Base-by-base conservation (phyloP, 2,329 filamentous ascomycete genomes). In the Aureobasidium sp. region DNA sequence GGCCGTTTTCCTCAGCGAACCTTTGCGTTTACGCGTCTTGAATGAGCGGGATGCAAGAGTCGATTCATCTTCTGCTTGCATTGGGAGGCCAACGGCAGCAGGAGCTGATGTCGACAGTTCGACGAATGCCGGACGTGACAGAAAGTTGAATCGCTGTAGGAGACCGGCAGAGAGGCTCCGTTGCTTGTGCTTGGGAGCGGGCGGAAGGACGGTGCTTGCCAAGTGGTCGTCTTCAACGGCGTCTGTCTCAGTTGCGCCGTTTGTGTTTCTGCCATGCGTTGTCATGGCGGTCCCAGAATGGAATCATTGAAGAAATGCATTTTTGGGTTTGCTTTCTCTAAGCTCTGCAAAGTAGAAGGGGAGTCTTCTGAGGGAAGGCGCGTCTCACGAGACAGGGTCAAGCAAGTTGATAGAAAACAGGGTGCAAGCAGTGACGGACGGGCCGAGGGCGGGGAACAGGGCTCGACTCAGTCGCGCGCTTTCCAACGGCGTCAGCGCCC, bases 1-100 rank as follows among this genome's bases (percentile, higher is more conserved):
- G 27, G 90, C 91, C 11, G 89, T 90, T 74, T 96, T 96, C 62
- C 92, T 83, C 71, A 96, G 78, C 11, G 92, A 96, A 4, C 90
- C 91, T 70, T 88, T 89, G 62, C 92, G 84, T 67, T 86, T 85
- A 60, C 90, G 79, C 49, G 84, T 84, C 70, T 79, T 78, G 60
- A 70, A 81, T 61, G 80, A 77, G 60, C 67, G 61, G 74, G 81
- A 73, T 66, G 80, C 76, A 73, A 80, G 70, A 73, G 78, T 69
- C 74, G 78, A 68, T 75, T 70, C 69, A 58, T 72, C 55, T 49
- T 59, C 55, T 49, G 33, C 43, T 59, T 59, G 55, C 55, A 59
- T 59, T 59, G 55, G 33, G n/a, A 42, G 35, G n/a, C 23, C 43
- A 38, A 47, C 27, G n/a, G 42, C 54, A 57, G 54, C 42, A 47